Base-by-base conservation (phyloP, 306 rosid genomes). In the Casuarina equisetifolia region DNA sequence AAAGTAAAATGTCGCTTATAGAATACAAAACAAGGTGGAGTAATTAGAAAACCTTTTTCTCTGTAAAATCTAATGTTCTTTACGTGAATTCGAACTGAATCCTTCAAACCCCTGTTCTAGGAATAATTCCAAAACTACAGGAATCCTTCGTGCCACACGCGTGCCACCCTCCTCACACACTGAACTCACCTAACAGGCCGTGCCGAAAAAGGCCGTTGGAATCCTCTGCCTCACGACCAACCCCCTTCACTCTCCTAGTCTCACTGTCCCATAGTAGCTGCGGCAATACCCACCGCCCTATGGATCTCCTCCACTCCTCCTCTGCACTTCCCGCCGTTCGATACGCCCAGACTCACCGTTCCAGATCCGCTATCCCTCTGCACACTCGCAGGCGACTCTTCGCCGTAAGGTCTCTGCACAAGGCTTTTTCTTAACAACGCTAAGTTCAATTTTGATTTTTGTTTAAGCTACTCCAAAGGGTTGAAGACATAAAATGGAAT, bases 291-390 rank as follows among this genome's bases (percentile, higher is more conserved):
- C 80, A 20, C 70, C 44, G 77, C 49, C 63, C 71, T 11, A 88
- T 90, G 92, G 78, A 74, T 80, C 76, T 89, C 48, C 81, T 78
- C 38, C 74, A 79, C 72, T 74, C 85, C 36, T 52, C 76, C 74
- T 74, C 88, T 72, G 89, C 75, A 10, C 32, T 84, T 85, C 82
- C 90, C 39, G 54, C 88, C 73, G 76, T 82, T 39, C 87, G 87
- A 70, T 84, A 77, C 75, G 12, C 73, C 19, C 53, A 51, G 69
- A 74, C 69, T 75, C 79, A 64, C 66, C 78, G 61, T 71, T 74
- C 39, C 19, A 9, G 71, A 9, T 67, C 71, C 49, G 42, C 49
- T 66, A 43, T 78, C 64, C 51, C 77, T 55, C 72, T 76, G 58
- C 74, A 73, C 53, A 5, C 52, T 25, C 67, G 42, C 76, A 17